A percentile compares a stretch with the other conserved stretches of the same genome.
phyloP scores from a whole-genome alignment of 164 flowering plant genomes.

The Euptelea pleiosperma region DNA sequence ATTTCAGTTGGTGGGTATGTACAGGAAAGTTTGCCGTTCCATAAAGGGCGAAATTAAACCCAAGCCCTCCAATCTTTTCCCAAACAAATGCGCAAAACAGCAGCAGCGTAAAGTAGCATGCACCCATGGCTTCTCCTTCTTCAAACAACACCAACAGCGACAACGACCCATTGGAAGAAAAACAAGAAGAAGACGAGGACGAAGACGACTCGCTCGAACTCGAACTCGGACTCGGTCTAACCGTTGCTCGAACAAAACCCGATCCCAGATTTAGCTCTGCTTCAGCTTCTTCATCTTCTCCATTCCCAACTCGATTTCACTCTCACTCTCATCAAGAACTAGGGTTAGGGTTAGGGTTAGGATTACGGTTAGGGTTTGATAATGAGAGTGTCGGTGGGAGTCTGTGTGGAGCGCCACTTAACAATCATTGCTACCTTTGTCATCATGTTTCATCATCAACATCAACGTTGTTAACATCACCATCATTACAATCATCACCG shows the following conservation, averaged over 20 bases:
- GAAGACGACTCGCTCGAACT: slow-evolving; percentile 20
- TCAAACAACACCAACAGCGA: neutral
- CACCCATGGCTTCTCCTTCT: slow-evolving; percentile 10
- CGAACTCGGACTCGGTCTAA: slow-evolving; percentile 14
- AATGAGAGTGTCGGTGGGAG: slow-evolving; percentile 10
- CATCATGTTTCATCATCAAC: neutral
- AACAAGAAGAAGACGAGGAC: neutral
- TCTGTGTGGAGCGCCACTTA: slow-evolving; percentile 4
- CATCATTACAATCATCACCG: neutral
- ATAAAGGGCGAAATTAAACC: slow-evolving; percentile 16
- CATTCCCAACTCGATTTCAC: neutral
- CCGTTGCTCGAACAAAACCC: neutral
- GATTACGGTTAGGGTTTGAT: slow-evolving; percentile 22
- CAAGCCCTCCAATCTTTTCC: neutral
- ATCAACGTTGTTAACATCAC: neutral
- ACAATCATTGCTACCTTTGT: slow-evolving; percentile 6
- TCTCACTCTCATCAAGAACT: no score
- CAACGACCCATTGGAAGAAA: no score
- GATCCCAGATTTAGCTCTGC: neutral
- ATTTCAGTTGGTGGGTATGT: neutral
- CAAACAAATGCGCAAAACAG: slow-evolving; percentile 3
- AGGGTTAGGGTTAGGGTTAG: slow-evolving; percentile 15
- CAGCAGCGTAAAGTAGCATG: slow-evolving; percentile 9
- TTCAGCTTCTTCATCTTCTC: neutral
- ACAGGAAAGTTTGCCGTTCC: slow-evolving; percentile 12